These are phyloP conservation scores for Aspergillus baeticus DNA, from an alignment of 495 filamentous ascomycete species.

Conservation along the genomic window DNA sequence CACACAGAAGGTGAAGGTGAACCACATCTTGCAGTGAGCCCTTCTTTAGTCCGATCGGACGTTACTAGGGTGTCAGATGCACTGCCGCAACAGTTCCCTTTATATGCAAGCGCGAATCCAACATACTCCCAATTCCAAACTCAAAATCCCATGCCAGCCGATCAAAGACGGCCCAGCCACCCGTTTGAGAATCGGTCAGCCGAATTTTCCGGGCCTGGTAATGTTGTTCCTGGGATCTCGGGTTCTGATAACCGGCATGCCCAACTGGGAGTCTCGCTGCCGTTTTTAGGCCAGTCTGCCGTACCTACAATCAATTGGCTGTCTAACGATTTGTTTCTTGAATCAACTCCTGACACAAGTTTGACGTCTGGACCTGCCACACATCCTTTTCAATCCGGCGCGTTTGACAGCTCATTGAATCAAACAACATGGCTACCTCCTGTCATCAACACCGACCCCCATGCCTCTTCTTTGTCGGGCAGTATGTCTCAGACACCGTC, in stretches of 20 bases:
- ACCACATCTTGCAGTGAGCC: neutral
- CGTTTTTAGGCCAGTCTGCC: constrained; percentile 27
- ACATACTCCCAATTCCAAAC: constrained; percentile 9
- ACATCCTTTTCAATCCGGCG: constrained; percentile 19
- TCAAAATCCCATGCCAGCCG: constrained; percentile 11
- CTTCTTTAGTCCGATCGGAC: constrained; percentile 15
- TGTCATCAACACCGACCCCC: constrained; percentile 19
- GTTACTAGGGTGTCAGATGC: constrained; percentile 5
- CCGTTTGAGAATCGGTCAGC: constrained; percentile 17
- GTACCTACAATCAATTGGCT: constrained; percentile 40
- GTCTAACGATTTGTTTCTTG: constrained; percentile 11
- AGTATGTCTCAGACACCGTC: constrained; percentile 24
- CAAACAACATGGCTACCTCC: constrained; percentile 34
- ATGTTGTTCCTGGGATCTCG: constrained; percentile 19
- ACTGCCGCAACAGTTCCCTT: constrained; percentile 2
- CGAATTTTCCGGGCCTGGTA: constrained; percentile 11
- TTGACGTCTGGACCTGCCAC: constrained; percentile 6
- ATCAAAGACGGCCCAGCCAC: constrained; percentile 7
- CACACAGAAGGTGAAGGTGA: neutral
- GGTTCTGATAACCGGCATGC: constrained; percentile 23
- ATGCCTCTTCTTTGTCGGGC: constrained; percentile 19
- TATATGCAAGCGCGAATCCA: constrained; percentile 11
- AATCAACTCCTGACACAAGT: neutral
- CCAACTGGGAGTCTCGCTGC: constrained; percentile 23
- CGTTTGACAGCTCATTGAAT: constrained; percentile 18